Percentiles rank a stretch among this genome's conserved stretches.
phyloP scores from a whole-genome alignment of 257 asterid genomes.

The Scutellaria barbata region DNA sequence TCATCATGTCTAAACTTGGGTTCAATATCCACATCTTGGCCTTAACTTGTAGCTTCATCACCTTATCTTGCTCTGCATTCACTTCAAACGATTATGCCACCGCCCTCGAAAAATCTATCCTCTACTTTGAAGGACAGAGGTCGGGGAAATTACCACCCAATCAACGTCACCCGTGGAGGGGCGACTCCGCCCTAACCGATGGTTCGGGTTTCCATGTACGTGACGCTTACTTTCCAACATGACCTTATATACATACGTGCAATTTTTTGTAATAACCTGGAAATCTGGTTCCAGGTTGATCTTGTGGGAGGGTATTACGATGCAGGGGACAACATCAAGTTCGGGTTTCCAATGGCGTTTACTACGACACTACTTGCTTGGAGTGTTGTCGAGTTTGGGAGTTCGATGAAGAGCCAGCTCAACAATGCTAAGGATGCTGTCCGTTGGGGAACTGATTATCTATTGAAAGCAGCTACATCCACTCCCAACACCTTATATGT shows the following conservation, averaged over 20 bases:
- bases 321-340: slow-evolving; percentile 87
- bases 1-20: slow-evolving; percentile 36
- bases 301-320: slow-evolving; percentile 87
- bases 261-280: background rate
- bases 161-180: slow-evolving; percentile 73
- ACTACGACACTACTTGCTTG: slow-evolving; percentile 79
- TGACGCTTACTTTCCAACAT: slow-evolving; percentile 16
- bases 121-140: slow-evolving; percentile 86
- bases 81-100: slow-evolving; percentile 57
- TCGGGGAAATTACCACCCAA: slow-evolving; percentile 68
- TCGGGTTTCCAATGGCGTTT: slow-evolving; percentile 88
- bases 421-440: slow-evolving; percentile 62
- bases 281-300: slow-evolving; percentile 51
- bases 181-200: slow-evolving; percentile 66
- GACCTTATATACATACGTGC: background rate
- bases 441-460: slow-evolving; percentile 86
- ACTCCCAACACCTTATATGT: slow-evolving; percentile 65
- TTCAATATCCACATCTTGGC: slow-evolving; percentile 34
- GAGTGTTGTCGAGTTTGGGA: slow-evolving; percentile 82
- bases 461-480: slow-evolving; percentile 79
- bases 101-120: slow-evolving; percentile 73
- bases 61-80: slow-evolving; percentile 53
- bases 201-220: slow-evolving; percentile 64
- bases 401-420: slow-evolving; percentile 55
- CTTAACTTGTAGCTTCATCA: slow-evolving; percentile 31